Conservation (phyloP, 1,284 basidiomycete genomes). For the Heterobasidion parviporum region DNA sequence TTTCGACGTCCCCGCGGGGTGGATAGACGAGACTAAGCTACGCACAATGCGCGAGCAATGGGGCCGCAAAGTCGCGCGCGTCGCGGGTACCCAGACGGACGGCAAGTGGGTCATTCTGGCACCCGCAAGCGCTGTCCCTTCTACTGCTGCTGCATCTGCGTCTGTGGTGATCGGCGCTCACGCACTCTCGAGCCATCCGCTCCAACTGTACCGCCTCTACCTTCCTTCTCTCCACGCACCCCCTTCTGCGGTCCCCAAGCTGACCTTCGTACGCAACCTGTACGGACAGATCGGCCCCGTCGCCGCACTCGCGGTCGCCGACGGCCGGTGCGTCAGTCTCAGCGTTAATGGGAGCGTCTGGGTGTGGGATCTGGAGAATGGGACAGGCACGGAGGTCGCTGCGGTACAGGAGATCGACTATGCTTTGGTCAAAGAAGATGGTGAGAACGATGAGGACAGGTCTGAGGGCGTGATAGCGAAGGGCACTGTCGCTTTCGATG, state of each 20-base stretch:
- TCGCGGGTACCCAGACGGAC: slow-evolving; percentile 68
- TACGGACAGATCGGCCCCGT: slow-evolving; percentile 60
- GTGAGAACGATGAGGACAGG: neutral
- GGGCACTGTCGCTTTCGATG: slow-evolving; percentile 62
- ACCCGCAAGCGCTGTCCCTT: slow-evolving; percentile 33
- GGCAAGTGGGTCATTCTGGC: slow-evolving; percentile 80
- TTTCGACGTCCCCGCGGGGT: slow-evolving; percentile 61
- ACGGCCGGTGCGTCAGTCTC: slow-evolving; percentile 72
- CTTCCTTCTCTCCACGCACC: slow-evolving; percentile 40
- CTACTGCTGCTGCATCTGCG: slow-evolving; percentile 13
- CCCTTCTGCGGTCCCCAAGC: slow-evolving; percentile 43
- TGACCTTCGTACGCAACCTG: slow-evolving; percentile 64
- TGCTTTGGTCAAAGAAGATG: neutral
- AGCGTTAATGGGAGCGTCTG: slow-evolving; percentile 64
- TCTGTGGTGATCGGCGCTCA: neutral
- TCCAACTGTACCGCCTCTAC: slow-evolving; percentile 68
- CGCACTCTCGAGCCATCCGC: slow-evolving; percentile 19
- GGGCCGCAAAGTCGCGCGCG: slow-evolving; percentile 58
- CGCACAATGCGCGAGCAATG: slow-evolving; percentile 63
- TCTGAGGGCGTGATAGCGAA: slow-evolving; percentile 13
- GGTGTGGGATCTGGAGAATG: slow-evolving; percentile 77
- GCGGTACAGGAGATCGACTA: neutral
- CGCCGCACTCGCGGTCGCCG: slow-evolving; percentile 60
- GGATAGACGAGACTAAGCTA: slow-evolving; percentile 59
- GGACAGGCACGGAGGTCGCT: slow-evolving; percentile 50